Percentiles rank a stretch among this genome's conserved stretches.
phyloP scores from a whole-genome alignment of 1,139 yeast genomes.

The Saccharomyces hybrid region DNA sequence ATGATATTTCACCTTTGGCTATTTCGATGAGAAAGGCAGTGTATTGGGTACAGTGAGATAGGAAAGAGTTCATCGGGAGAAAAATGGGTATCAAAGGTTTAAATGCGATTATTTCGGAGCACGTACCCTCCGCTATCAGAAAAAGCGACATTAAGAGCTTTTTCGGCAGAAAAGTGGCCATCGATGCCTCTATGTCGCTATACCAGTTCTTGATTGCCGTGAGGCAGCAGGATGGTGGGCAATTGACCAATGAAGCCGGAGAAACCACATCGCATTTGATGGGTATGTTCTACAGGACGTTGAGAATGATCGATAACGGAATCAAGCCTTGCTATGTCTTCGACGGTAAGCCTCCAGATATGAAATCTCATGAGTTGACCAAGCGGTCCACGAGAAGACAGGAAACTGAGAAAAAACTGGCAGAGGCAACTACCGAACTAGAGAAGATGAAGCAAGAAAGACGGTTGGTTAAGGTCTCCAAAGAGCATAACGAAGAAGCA shows the following conservation, averaged over 20 bases:
- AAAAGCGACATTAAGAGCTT: conserved; percentile 76
- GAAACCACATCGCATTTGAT: conserved; percentile 92
- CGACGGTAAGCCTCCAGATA: conserved; percentile 83
- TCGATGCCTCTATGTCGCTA: conserved; percentile 80
- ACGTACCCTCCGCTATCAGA: conserved; percentile 77
- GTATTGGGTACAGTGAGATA: background rate
- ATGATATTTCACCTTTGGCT: background rate
- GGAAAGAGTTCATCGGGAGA: background rate
- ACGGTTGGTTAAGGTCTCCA: conserved; percentile 79
- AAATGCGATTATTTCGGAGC: conserved; percentile 62
- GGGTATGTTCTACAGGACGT: conserved; percentile 92
- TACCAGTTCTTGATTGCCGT: conserved; percentile 94
- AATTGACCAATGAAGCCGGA: conserved; percentile 78
- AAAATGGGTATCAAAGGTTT: conserved; percentile 71
- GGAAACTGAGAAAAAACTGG: conserved; percentile 59
- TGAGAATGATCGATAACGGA: conserved; percentile 82
- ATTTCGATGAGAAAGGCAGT: background rate
- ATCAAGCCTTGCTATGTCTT: conserved; percentile 94
- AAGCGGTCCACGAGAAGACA: conserved; percentile 76
- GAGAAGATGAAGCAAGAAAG: conserved; percentile 77
- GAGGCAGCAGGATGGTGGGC: conserved; percentile 94
- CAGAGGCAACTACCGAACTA: conserved; percentile 48
- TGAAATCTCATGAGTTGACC: conserved; percentile 88
- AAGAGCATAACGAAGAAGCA: conserved; percentile 91
- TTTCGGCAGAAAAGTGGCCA: conserved; percentile 92